Percentiles rank a stretch among this genome's conserved stretches.
Evolutionary conservation across 2,329 filamentous ascomycete genomes (phyloP).

Genomic region (Madurella mycetomatis): DNA sequence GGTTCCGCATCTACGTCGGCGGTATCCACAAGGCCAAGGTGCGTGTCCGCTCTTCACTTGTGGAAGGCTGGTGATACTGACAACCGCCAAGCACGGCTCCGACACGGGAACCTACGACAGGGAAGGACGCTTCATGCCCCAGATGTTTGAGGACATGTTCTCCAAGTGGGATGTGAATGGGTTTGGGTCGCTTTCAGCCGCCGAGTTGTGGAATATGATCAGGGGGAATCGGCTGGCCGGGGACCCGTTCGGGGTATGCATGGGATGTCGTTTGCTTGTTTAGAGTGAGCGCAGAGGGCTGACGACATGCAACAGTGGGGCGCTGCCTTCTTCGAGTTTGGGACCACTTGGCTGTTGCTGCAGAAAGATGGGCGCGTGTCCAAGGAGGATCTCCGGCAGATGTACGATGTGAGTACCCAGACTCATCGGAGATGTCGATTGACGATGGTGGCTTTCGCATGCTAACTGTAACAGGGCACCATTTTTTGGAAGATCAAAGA

Average conservation of each 20-base stretch:
- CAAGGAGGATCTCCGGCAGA: constrained; percentile 46
- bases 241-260: constrained; percentile 43
- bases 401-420: constrained; percentile 24
- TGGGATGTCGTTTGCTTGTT: neutral
- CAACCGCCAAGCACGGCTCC: constrained; percentile 38
- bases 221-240: constrained; percentile 38
- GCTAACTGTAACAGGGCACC: constrained; percentile 15
- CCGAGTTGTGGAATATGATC: constrained; percentile 35
- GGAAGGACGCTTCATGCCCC: constrained; percentile 45
- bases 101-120: constrained; percentile 44
- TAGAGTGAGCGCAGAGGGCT: neutral
- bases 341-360: constrained; percentile 50
- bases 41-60: neutral
- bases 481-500: constrained; percentile 23
- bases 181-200: constrained; percentile 36
- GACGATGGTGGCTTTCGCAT: no score
- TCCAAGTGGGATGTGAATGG: constrained; percentile 39
- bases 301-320: constrained; percentile 13
- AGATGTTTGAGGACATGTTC: constrained; percentile 49
- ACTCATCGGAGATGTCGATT: neutral
- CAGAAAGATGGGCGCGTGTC: constrained; percentile 51
- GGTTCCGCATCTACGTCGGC: constrained; percentile 35
- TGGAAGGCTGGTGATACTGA: neutral
- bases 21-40: constrained; percentile 40
- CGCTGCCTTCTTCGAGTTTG: constrained; percentile 31